These are phyloP conservation scores for Colletotrichum sp. DNA, from an alignment of 2,329 filamentous ascomycete genomes.

Conservation along the genomic window DNA sequence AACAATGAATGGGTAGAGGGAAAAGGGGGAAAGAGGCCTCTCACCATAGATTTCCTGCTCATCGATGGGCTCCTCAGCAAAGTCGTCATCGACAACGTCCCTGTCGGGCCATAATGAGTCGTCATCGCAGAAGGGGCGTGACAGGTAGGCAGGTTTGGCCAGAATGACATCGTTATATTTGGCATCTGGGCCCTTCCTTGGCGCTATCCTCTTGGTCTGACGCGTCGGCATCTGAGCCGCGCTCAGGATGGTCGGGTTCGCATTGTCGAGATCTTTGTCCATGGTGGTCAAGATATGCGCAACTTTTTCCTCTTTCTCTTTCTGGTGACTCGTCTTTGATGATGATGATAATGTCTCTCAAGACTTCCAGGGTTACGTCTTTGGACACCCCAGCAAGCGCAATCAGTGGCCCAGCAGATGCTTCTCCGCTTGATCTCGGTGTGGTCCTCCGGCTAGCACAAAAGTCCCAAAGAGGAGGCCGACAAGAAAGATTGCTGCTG, in stretches of 20 bases:
- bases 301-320: neutral
- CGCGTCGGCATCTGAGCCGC: conserved; percentile 87
- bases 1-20: neutral
- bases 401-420: neutral
- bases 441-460: neutral
- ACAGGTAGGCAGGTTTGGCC: conserved; percentile 49
- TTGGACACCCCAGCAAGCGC: conserved; percentile 2
- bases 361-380: neutral
- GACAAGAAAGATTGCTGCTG: neutral
- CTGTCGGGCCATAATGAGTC: conserved; percentile 39
- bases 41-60: conserved; percentile 95
- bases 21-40: conserved; percentile 22
- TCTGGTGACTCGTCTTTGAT: neutral
- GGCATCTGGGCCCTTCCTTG: conserved; percentile 51
- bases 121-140: conserved; percentile 42
- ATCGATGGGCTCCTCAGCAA: conserved; percentile 82
- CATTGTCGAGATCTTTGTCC: conserved; percentile 67
- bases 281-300: conserved; percentile 29
- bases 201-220: conserved; percentile 53
- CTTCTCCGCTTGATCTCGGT: conserved; percentile 5
- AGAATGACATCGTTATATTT: conserved; percentile 53
- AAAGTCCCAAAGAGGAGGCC: neutral
- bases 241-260: conserved; percentile 92
- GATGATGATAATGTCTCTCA: neutral
- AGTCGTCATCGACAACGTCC: conserved; percentile 58